Base-by-base conservation (phyloP, 345 rosid species). In the Eucalyptus curtisii region DNA sequence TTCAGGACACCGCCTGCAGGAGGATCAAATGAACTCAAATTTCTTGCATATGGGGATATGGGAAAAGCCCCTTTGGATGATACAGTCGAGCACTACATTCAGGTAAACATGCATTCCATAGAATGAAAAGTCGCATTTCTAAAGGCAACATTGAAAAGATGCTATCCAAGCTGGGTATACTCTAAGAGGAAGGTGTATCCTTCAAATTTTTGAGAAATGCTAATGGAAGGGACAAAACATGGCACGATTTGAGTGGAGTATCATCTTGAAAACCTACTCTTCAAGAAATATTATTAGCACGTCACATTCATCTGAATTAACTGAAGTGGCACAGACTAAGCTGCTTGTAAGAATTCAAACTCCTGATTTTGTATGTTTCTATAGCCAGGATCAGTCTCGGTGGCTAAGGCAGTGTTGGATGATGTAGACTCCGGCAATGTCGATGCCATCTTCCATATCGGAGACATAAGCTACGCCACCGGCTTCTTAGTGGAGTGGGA, bases 401-500 rank as follows among this genome's bases (percentile, higher is more conserved):
- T 95, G 89, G 88, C 89, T 10, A 90, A 94, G 45, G 95, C 94
- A 24, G 87, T 95, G 93, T 47, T 84, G 4, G 91, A 91, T 10
- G 96, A 95, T 84, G 88, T 93, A 49, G 89, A 90, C 31, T 88
- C 90, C 8, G 94, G 95, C 10, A 92, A 55, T 15, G 90, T 93
- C 64, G 96, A 95, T 86, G 91, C 96, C 82, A 91, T 95, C 89
- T 95, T 95, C 90, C 98, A 95, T 93, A 94, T 94, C 47, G 98
- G 98, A 86, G 98, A 95, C 89, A 95, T 95, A 88, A 95, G 96
- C 91, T 95, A 95, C 61, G 96, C 98, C 52, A 95, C 98, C 1
- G 98, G 98, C 12, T 95, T 95, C 85, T 88, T 95, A 42, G 98
- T 93, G 40, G 98, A 95, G 90, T 95, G 96, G 98, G 96, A 95